Percentiles rank a stretch among this genome's conserved stretches.
phyloP scores from a whole-genome alignment of 2,329 filamentous ascomycete genomes.

The Tolypocladium tropicale region DNA sequence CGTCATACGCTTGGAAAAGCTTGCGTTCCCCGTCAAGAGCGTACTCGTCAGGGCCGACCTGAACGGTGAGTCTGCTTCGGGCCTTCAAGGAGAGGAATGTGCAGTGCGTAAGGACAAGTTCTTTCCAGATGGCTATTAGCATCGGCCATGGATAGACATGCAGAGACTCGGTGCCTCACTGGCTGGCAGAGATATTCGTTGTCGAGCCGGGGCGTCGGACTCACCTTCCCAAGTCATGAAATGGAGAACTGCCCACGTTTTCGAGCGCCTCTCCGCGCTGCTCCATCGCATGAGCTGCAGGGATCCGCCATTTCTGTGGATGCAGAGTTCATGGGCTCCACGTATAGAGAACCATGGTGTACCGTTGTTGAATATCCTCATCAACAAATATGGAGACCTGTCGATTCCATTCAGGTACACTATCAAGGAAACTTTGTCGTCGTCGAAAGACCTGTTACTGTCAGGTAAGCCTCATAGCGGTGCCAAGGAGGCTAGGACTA shows the following conservation, averaged over 20 bases:
- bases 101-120: conserved; percentile 49
- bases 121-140: conserved; percentile 19
- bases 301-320: conserved; percentile 36
- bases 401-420: conserved; percentile 36
- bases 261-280: conserved; percentile 27
- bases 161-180: background rate
- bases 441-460: conserved; percentile 38
- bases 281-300: conserved; percentile 45
- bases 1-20: conserved; percentile 45
- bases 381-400: conserved; percentile 34
- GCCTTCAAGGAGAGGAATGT: conserved; percentile 48
- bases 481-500: conserved; percentile 1
- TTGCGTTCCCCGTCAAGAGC: conserved; percentile 35
- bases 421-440: conserved; percentile 43
- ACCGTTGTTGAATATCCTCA: conserved; percentile 31
- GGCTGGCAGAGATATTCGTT: background rate
- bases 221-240: conserved; percentile 53
- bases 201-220: conserved; percentile 5
- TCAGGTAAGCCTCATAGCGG: conserved; percentile 4
- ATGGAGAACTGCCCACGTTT: conserved; percentile 43
- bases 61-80: conserved; percentile 32
- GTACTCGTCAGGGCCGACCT: conserved; percentile 35
- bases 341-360: conserved; percentile 35
- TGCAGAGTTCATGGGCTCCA: conserved; percentile 44
- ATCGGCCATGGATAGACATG: background rate